Evolutionary conservation across 768 basidiomycete species (phyloP), one percentile per base, ranked within the genome.

Genomic region (Suillus fuscotomentosus): DNA sequence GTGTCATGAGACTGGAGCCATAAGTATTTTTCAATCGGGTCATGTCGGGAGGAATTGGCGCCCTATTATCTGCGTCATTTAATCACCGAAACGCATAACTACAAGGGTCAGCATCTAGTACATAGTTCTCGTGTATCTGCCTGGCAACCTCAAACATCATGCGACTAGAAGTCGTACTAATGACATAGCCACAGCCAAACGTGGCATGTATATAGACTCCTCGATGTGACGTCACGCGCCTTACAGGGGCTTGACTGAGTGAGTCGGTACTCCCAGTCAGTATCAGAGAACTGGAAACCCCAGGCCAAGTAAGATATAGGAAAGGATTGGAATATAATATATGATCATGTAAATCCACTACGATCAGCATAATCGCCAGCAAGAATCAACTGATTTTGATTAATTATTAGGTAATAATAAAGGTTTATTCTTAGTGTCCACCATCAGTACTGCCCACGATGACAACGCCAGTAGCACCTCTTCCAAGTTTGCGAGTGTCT

Each of bases 401-500:
- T 31, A 31, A 31, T 31, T 7, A 31, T 31, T 31, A 31, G 31
- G 6, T 31, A 31, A 31, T 17, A 15, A 42, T 15, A 15, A 15
- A 15, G 7, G 22, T 3, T 22, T n/a, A 39, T 9, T 36, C 60
- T 54, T 61, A 6, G 7, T 15, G 31, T n/a, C 17, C 9, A 20
- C 31, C 15, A 10, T n/a, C 17, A 20, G 42, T 43, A 8, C 3
- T 9, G 27, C 27, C 31, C 31, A 53, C 20, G 10, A 20, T 34
- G 31, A 2, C 24, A 31, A 60, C 4, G 24, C n/a, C n/a, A 20
- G 5, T 74, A 50, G 70, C 72, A 17, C 71, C 70, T 24, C 66
- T 75, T 48, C 57, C 61, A 39, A 60, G 68, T 31, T 63, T 79
- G 22, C 75, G 66, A 38, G 72, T 71, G 48, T 71, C 71, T 43